phyloP scores from a whole-genome alignment of 2,329 filamentous ascomycete genomes.

The Alternaria consortialis region DNA sequence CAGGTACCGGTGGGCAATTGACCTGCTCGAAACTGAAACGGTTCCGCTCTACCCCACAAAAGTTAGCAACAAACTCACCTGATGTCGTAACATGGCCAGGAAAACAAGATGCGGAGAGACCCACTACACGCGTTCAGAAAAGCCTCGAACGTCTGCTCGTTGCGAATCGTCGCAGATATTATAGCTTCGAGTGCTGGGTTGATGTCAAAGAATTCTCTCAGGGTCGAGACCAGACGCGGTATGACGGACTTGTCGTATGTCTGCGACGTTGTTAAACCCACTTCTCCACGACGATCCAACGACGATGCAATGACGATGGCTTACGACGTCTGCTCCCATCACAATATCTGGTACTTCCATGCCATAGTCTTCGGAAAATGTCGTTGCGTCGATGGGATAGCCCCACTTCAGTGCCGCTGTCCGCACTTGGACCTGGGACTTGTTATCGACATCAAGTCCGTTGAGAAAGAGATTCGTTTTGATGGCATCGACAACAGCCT shows the following conservation, averaged over 20 bases:
- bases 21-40: constrained; percentile 46
- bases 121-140: constrained; percentile 69
- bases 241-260: constrained; percentile 76
- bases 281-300: constrained; percentile 13
- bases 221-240: constrained; percentile 69
- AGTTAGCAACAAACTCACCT: constrained; percentile 43
- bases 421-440: constrained; percentile 46
- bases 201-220: constrained; percentile 68
- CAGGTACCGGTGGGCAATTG: constrained; percentile 42
- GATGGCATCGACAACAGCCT: constrained; percentile 73
- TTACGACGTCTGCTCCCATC: constrained; percentile 75
- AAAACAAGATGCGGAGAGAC: constrained; percentile 46
- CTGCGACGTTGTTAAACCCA: constrained; percentile 46
- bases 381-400: constrained; percentile 64
- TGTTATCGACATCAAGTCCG: constrained; percentile 62
- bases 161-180: constrained; percentile 76
- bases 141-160: constrained; percentile 71
- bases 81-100: constrained; percentile 27
- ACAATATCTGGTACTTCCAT: constrained; percentile 67
- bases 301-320: constrained; percentile 29
- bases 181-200: constrained; percentile 67
- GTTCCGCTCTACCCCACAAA: constrained; percentile 52
- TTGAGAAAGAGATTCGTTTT: constrained; percentile 75
- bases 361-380: constrained; percentile 64
- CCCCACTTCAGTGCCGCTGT: constrained; percentile 72